These are phyloP conservation scores for Arachis monticola DNA, from an alignment of 331 rosid species.

Conservation along the genomic window DNA sequence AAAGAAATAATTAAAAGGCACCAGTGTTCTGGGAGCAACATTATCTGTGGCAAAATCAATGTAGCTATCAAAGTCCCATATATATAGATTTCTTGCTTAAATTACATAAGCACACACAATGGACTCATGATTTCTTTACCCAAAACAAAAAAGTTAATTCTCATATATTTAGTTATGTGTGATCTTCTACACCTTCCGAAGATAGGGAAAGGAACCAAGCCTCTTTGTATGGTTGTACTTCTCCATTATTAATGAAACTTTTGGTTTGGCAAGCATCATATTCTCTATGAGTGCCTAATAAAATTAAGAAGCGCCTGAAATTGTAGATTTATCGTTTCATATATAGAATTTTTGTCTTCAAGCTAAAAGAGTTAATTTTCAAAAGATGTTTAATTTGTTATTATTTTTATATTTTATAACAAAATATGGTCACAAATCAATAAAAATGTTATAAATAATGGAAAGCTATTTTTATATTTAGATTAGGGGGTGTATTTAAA, in stretches of 20 bases:
- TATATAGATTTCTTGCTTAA: not conserved
- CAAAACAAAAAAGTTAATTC: too few species aligned
- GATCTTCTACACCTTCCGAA: not conserved
- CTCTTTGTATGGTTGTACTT: not conserved
- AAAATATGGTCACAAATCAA: too few species aligned
- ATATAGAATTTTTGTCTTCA: too few species aligned
- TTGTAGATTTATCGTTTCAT: slow-evolving; percentile 6
- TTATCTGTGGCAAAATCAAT: slow-evolving; percentile 43
- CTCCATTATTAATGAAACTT: not conserved
- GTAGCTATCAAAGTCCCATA: slow-evolving; percentile 36
- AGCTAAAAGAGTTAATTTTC: not conserved
- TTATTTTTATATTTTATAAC: too few species aligned
- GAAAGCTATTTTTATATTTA: too few species aligned
- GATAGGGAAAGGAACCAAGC: not conserved
- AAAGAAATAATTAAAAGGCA: too few species aligned
- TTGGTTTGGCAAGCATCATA: not conserved
- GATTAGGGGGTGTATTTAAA: too few species aligned
- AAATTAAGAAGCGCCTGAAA: slow-evolving; percentile 5
- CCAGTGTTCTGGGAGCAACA: not conserved
- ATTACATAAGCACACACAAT: not conserved
- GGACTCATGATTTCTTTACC: too few species aligned
- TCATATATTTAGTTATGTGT: not conserved
- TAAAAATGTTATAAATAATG: too few species aligned
- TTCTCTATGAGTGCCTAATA: not conserved
- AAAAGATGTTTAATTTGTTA: too few species aligned